Evolutionary conservation across 495 filamentous ascomycete genomes (phyloP).

Genomic region (Pyrenula aspistea): DNA sequence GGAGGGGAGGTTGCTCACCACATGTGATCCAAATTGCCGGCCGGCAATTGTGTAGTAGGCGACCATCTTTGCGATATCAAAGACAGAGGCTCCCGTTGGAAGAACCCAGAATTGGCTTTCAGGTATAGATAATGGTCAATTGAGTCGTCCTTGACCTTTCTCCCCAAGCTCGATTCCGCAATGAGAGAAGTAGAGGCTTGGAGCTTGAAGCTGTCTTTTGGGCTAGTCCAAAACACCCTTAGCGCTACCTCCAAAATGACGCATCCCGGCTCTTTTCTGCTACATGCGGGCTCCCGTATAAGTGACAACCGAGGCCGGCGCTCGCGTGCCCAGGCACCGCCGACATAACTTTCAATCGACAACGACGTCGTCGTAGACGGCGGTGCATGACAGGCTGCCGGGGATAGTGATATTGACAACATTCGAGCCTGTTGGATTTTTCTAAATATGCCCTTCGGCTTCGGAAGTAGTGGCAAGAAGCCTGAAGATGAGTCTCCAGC

Average conservation of each 20-base stretch:
- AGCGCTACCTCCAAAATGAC: not conserved
- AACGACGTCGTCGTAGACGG: not conserved
- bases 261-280: too few relatives aligned
- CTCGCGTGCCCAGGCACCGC: not conserved
- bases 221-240: not conserved
- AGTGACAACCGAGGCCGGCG: not conserved
- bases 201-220: not conserved
- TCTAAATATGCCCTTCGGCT: too few relatives aligned
- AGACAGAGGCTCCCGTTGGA: too few relatives aligned
- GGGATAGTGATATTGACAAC: too few relatives aligned
- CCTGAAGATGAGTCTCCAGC: slow-evolving; percentile 4
- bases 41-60: slow-evolving; percentile 74
- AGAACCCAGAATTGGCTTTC: too few relatives aligned
- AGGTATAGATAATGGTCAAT: too few relatives aligned
- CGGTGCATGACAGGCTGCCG: too few relatives aligned
- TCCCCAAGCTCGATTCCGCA: too few relatives aligned
- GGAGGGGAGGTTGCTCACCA: slow-evolving; percentile 46
- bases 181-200: too few relatives aligned
- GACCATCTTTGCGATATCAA: slow-evolving; percentile 76
- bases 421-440: too few relatives aligned
- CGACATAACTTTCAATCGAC: not conserved
- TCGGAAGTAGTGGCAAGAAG: slow-evolving; percentile 5
- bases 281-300: not conserved
- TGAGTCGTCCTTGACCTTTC: too few relatives aligned
- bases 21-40: slow-evolving; percentile 85